Percentiles rank a stretch among this genome's conserved stretches.
phyloP scores from a whole-genome alignment of 176 grass and related monocot genomes.

The Avena atlantica region DNA sequence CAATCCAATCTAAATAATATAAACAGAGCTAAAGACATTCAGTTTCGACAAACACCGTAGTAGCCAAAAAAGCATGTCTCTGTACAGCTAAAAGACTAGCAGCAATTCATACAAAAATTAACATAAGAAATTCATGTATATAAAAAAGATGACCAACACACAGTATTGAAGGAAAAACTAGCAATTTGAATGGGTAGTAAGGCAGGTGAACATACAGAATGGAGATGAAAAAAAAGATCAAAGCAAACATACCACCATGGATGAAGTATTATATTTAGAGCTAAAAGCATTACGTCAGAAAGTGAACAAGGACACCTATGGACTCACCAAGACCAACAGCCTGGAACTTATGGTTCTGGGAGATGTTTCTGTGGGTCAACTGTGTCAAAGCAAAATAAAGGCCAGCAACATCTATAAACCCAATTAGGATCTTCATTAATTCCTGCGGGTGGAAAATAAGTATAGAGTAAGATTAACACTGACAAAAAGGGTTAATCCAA shows the following conservation, averaged over 20 bases:
- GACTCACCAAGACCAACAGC: constrained; percentile 96
- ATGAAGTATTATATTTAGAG: constrained; percentile 34
- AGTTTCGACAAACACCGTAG: not conserved
- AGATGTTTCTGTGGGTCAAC: constrained; percentile 98
- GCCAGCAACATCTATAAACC: constrained; percentile 94
- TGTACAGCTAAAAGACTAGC: not conserved
- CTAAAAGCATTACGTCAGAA: constrained; percentile 17
- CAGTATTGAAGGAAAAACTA: constrained; percentile 3
- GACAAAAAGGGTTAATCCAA: constrained; percentile 35
- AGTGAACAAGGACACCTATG: constrained; percentile 6
- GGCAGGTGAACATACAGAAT: constrained; percentile 8
- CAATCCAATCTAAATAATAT: constrained; percentile 12
- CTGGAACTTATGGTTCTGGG: constrained; percentile 99
- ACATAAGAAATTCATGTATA: not conserved
- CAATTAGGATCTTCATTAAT: constrained; percentile 86
- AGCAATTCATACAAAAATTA: not conserved
- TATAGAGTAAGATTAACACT: constrained; percentile 29
- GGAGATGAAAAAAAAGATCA: not conserved
- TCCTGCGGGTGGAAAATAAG: constrained; percentile 64
- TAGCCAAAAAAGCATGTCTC: constrained; percentile 9
- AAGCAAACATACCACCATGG: not conserved
- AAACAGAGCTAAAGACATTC: constrained; percentile 14
- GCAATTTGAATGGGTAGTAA: not conserved
- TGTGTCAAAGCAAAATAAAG: constrained; percentile 98
- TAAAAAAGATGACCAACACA: constrained; percentile 7